Base-by-base conservation (phyloP, 116 monocot genomes). In the Iris pallida region DNA sequence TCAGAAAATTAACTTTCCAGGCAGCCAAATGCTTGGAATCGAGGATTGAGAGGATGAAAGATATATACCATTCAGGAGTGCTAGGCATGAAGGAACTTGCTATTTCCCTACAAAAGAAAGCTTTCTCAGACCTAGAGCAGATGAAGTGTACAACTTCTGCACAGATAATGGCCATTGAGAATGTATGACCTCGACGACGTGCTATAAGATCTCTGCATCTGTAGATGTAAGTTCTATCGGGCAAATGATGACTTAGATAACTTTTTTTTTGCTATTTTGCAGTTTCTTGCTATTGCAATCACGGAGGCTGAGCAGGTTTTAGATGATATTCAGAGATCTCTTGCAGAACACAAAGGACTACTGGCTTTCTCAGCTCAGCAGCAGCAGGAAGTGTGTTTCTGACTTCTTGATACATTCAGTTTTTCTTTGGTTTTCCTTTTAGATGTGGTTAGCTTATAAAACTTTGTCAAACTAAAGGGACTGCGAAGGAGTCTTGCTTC, bases 271-370 rank as follows among this genome's bases (percentile, higher is more conserved):
- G 14, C 53, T 20, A 58, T 9, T 53, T 51, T 55, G 61, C 75
- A 92, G 91, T 85, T 92, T 82, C 67, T 88, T 9, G 74, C 65
- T 7, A 66, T 61, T 30, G 78, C 73, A 42, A 66, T 73, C 74
- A 79, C 85, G 47, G 85, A 91, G 64, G 84, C 85, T 16, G 78
- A 87, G 55, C 75, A 80, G 17, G 61, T 87, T 70, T 60, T 82
- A 47, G 45, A 70, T 76, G 78, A 80, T 72, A 58, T 82, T 49
- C 69, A 70, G 57, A 73, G 12, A 11, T 84, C 82, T 48, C 68
- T 87, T 30, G 68, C 19, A 57, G 80, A 88, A 70, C 91, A 85
- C 30, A 82, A 71, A 54, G 59, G 80, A 16, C 12, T 88, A 42
- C 20, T 85, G 0, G 61, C 44, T 61, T 76, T 85, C 49, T 82